These are phyloP conservation scores for Coemansia sp. DNA, from an alignment of 192 early-diverging fungal genomes.

Conservation along the genomic window DNA sequence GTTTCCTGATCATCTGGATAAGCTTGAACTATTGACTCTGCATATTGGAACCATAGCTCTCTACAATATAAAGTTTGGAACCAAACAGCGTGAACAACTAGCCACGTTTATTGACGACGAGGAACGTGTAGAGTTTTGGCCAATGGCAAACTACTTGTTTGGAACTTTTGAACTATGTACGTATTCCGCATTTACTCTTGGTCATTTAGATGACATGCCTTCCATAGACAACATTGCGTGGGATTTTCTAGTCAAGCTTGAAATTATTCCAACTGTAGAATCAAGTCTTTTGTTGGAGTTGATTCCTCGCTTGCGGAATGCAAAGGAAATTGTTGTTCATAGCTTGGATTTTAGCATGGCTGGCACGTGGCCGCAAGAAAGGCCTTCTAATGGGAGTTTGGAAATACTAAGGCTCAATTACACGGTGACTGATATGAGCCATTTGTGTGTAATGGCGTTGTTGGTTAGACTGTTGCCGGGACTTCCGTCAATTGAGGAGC, in stretches of 20 bases:
- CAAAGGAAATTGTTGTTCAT: slow-evolving; percentile 5
- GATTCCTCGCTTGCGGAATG: neutral
- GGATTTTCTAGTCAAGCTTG: neutral
- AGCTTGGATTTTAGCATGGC: neutral
- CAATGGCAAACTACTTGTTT: slow-evolving; percentile 9
- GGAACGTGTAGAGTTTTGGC: neutral
- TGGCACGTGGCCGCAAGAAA: neutral
- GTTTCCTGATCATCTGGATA: neutral
- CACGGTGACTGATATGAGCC: neutral
- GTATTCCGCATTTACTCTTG: slow-evolving; percentile 3
- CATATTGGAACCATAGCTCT: neutral
- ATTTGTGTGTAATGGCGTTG: neutral
- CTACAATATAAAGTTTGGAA: neutral
- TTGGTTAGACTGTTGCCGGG: neutral
- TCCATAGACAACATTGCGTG: neutral
- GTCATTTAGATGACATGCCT: neutral
- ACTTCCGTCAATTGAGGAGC: slow-evolving; percentile 5
- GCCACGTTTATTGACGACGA: neutral
- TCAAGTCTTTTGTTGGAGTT: neutral
- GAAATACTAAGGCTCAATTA: neutral
- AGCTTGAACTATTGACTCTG: slow-evolving; percentile 3
- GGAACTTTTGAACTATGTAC: neutral
- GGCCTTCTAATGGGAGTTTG: neutral
- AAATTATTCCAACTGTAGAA: neutral
- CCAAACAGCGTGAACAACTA: neutral